phyloP scores from a whole-genome alignment of 1,139 yeast species.

The Pichia sp. region DNA sequence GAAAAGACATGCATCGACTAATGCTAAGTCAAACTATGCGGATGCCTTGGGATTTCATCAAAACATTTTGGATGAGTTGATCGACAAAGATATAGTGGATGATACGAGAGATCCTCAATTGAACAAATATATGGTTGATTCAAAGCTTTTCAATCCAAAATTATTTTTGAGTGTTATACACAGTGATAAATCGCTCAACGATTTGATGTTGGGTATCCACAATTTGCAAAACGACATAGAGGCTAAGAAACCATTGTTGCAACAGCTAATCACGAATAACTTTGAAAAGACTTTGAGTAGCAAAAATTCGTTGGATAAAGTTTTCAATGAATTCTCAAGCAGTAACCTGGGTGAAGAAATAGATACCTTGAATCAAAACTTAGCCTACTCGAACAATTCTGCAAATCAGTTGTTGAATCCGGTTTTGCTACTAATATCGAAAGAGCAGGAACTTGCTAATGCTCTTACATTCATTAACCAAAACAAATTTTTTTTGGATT shows the following conservation, averaged over 20 bases:
- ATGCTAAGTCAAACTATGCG: conserved; percentile 13
- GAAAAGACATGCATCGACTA: conserved; percentile 18
- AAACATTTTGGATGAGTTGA: conserved; percentile 43
- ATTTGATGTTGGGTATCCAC: conserved; percentile 53
- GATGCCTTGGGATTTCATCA: conserved; percentile 59
- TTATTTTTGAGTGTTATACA: conserved; percentile 69
- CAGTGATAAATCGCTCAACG: conserved; percentile 61
- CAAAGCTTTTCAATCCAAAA: conserved; percentile 69
- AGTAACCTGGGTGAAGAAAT: conserved; percentile 25
- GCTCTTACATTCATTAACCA: conserved; percentile 62
- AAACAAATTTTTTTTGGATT: conserved; percentile 63
- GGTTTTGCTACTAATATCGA: conserved; percentile 57
- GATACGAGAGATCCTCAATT: conserved; percentile 41
- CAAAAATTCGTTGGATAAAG: conserved; percentile 62
- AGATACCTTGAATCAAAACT: conserved; percentile 20
- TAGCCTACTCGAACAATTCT: conserved; percentile 38
- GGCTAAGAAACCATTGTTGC: conserved; percentile 62
- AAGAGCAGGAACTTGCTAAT: conserved; percentile 54
- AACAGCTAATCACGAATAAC: conserved; percentile 66
- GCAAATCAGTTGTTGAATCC: conserved; percentile 75
- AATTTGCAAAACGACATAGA: conserved; percentile 59
- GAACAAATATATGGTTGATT: conserved; percentile 60
- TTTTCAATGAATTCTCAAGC: conserved; percentile 47
- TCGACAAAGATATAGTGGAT: conserved; percentile 37
- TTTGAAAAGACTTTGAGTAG: conserved; percentile 72